A percentile compares a stretch with the other conserved stretches of the same genome.
Conservation (phyloP, 306 rosid species). For the Elaeagnus macrophylla region DNA sequence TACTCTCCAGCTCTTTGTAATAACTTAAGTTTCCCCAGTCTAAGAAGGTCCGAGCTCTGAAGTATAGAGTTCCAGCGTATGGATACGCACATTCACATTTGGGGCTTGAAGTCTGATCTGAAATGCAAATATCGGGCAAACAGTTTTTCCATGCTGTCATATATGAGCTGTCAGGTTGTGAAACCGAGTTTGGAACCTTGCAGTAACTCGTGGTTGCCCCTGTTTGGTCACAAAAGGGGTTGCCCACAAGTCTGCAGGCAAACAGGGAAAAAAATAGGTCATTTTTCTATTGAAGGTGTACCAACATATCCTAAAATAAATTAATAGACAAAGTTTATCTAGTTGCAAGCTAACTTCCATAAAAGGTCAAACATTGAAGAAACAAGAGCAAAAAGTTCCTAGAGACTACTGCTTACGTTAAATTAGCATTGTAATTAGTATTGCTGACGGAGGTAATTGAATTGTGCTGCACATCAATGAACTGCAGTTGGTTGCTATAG, state of each 20-base stretch:
- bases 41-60: constrained; percentile 56
- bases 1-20: constrained; percentile 21
- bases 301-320: neutral
- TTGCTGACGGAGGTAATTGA: neutral
- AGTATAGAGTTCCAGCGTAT: constrained; percentile 40
- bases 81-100: constrained; percentile 63
- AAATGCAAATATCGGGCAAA: constrained; percentile 24
- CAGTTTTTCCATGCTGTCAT: constrained; percentile 29
- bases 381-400: neutral
- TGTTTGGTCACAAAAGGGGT: constrained; percentile 36
- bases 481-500: constrained; percentile 7
- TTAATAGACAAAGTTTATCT: neutral
- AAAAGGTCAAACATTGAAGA: neutral
- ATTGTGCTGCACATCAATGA: constrained; percentile 21
- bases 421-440: neutral
- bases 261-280: too few relatives aligned
- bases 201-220: constrained; percentile 29
- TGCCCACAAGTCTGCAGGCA: constrained; percentile 13
- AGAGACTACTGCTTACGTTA: constrained; percentile 20
- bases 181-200: constrained; percentile 9
- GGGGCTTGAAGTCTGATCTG: constrained; percentile 39
- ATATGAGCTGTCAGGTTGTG: constrained; percentile 14
- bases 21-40: constrained; percentile 23
- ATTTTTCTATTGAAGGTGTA: neutral
- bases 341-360: too few relatives aligned